Percentiles rank a stretch among this genome's conserved stretches.
Evolutionary conservation across 2,329 filamentous ascomycete species (phyloP).

Genomic region (Pseudopithomyces chartarum): DNA sequence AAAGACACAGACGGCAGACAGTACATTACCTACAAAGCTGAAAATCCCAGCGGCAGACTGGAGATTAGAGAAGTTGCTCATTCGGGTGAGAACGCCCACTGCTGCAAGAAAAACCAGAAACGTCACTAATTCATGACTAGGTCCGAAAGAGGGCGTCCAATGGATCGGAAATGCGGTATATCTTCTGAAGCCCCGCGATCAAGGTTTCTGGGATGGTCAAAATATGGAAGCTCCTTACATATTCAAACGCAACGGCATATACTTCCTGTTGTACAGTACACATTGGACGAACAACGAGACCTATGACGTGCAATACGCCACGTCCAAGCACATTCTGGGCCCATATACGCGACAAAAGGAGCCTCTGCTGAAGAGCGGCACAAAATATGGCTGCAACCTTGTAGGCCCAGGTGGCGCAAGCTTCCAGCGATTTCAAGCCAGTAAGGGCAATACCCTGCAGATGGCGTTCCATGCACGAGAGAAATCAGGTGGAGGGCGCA

Average conservation of each 20-base stretch:
- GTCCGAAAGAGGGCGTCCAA: conserved; percentile 4
- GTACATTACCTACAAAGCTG: conserved; percentile 5
- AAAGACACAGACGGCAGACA: conserved; percentile 5
- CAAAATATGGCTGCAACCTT: not conserved
- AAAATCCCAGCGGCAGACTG: not conserved
- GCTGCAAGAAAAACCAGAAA: not conserved
- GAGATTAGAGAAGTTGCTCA: conserved; percentile 5
- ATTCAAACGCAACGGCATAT: conserved; percentile 6
- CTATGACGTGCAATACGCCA: conserved; percentile 8
- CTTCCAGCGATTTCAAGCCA: not conserved
- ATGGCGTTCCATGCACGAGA: conserved; percentile 3
- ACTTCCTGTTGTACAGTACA: conserved; percentile 7
- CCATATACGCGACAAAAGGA: conserved; percentile 5
- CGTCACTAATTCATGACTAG: not conserved
- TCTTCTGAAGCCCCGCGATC: conserved; percentile 1
- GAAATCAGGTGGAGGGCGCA: not conserved
- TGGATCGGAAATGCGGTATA: conserved; percentile 3
- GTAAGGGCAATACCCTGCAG: not conserved
- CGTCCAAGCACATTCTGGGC: conserved; percentile 1
- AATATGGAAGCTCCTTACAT: conserved; percentile 8
- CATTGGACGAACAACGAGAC: conserved; percentile 3
- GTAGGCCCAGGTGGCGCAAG: conserved; percentile 5
- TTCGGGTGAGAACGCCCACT: not conserved
- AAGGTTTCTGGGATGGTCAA: conserved; percentile 7
- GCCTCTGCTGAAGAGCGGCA: not conserved